Conservation (phyloP, 1,284 basidiomycete species). For the Tilletiopsis washingtonensis region DNA sequence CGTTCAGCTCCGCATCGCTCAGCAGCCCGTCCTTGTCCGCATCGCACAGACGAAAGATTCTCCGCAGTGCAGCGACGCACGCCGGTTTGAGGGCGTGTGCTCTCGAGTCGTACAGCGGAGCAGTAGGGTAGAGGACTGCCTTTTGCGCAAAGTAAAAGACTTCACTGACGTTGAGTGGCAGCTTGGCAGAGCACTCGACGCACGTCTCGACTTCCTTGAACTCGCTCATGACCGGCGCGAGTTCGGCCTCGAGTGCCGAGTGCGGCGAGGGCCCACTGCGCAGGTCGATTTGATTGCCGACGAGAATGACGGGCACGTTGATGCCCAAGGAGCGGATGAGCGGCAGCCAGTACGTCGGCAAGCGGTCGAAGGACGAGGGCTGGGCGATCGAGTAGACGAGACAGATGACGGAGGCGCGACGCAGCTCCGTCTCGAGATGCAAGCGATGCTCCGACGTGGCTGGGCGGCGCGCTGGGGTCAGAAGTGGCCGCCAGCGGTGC, state of each 20-base stretch:
- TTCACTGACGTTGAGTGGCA: conserved; percentile 75
- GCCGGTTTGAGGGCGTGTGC: conserved; percentile 79
- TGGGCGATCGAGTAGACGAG: conserved; percentile 92
- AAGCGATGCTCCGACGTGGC: conserved; percentile 70
- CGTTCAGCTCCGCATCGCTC: conserved; percentile 84
- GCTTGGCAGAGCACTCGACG: conserved; percentile 86
- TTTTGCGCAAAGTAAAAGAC: conserved; percentile 99
- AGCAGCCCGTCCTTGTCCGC: conserved; percentile 86
- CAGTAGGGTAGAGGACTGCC: conserved; percentile 92
- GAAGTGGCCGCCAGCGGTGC: no score
- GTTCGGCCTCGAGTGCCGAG: conserved; percentile 73
- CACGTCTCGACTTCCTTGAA: conserved; percentile 74
- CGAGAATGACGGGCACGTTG: conserved; percentile 89
- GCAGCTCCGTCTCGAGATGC: conserved; percentile 87
- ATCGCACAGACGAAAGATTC: conserved; percentile 95
- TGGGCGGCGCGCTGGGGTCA: no score
- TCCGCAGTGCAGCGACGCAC: conserved; percentile 74
- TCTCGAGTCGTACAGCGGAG: conserved; percentile 85
- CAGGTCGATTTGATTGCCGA: conserved; percentile 97
- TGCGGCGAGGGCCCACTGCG: conserved; percentile 87
- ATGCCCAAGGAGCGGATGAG: conserved; percentile 84
- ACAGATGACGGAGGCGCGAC: conserved; percentile 94
- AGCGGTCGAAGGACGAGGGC: conserved; percentile 88
- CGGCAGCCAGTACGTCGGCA: conserved; percentile 98
- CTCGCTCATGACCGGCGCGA: conserved; percentile 46